Conservation (phyloP, 495 filamentous ascomycete genomes). For the Podospora australis region DNA sequence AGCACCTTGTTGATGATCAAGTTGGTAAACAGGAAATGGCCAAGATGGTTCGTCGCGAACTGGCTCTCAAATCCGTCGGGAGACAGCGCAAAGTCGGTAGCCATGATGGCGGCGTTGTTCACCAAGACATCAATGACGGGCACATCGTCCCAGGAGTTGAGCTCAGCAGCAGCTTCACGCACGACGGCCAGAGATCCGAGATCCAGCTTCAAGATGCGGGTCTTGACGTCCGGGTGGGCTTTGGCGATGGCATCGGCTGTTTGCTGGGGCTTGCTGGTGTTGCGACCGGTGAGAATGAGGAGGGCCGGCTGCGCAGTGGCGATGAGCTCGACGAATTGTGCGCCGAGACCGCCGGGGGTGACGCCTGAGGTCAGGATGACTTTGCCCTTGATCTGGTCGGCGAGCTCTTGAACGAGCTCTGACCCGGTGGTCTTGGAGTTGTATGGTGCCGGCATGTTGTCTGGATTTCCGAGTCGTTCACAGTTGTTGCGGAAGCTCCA, state of each 20-base stretch:
- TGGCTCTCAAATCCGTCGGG: slow-evolving; percentile 61
- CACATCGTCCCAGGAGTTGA: slow-evolving; percentile 29
- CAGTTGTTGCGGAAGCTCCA: no score
- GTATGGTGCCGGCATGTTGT: slow-evolving; percentile 18
- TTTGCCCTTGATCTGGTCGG: slow-evolving; percentile 20
- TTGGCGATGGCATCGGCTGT: slow-evolving; percentile 24
- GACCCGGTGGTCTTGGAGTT: slow-evolving; percentile 12
- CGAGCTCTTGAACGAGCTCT: slow-evolving; percentile 10
- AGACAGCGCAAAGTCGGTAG: slow-evolving; percentile 38
- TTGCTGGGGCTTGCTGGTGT: slow-evolving; percentile 30
- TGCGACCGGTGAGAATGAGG: slow-evolving; percentile 45
- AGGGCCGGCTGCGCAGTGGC: slow-evolving; percentile 33
- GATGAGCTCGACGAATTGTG: slow-evolving; percentile 31
- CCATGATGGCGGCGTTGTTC: slow-evolving; percentile 68
- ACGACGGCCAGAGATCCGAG: slow-evolving; percentile 39
- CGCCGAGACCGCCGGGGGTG: slow-evolving; percentile 38
- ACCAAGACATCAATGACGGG: slow-evolving; percentile 54
- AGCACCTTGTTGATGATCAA: slow-evolving; percentile 49
- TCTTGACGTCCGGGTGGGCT: slow-evolving; percentile 13
- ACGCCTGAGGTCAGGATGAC: slow-evolving; percentile 41
- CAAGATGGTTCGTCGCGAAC: slow-evolving; percentile 65
- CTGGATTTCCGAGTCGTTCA: no score
- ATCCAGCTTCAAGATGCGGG: slow-evolving; percentile 35
- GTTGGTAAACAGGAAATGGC: slow-evolving; percentile 61
- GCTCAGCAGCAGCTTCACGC: slow-evolving; percentile 32